Conservation (phyloP, 208 protist genomes). For the Leptomonas pyrrhocoris region DNA sequence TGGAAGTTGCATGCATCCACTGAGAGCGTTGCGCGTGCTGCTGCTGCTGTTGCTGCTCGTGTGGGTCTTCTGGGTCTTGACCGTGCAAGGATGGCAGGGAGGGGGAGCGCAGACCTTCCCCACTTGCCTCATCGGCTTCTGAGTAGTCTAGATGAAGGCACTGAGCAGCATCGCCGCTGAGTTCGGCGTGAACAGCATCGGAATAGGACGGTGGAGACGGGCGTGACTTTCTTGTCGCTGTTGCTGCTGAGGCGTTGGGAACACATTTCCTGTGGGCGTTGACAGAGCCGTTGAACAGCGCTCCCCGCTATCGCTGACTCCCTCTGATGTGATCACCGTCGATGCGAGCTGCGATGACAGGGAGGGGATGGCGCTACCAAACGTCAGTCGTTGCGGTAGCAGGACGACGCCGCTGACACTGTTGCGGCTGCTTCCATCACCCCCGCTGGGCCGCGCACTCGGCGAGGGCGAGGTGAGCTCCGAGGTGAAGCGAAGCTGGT, state of each 20-base stretch:
- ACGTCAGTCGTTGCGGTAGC: slow-evolving; percentile 31
- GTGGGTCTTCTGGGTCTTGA: background rate
- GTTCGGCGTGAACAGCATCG: background rate
- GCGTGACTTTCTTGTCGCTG: background rate
- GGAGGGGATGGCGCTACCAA: slow-evolving; percentile 26
- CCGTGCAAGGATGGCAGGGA: background rate
- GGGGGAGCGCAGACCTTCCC: background rate
- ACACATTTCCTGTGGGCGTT: background rate
- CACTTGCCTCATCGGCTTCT: background rate
- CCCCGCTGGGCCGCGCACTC: slow-evolving; percentile 6
- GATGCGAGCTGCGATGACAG: background rate
- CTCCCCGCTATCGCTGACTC: slow-evolving; percentile 14
- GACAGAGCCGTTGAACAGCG: slow-evolving; percentile 19
- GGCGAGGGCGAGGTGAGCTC: slow-evolving; percentile 3
- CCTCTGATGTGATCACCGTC: background rate
- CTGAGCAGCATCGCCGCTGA: background rate
- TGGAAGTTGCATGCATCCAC: background rate
- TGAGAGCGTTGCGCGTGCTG: too few relatives aligned
- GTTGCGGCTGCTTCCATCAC: background rate
- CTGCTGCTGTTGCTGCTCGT: slow-evolving; percentile 1
- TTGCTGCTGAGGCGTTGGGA: background rate
- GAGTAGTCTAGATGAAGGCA: background rate
- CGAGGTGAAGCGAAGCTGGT: background rate
- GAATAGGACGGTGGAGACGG: slow-evolving; percentile 16
- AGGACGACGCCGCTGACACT: background rate